phyloP scores from a whole-genome alignment of 306 rosid genomes.

The Inga leiocalycina region DNA sequence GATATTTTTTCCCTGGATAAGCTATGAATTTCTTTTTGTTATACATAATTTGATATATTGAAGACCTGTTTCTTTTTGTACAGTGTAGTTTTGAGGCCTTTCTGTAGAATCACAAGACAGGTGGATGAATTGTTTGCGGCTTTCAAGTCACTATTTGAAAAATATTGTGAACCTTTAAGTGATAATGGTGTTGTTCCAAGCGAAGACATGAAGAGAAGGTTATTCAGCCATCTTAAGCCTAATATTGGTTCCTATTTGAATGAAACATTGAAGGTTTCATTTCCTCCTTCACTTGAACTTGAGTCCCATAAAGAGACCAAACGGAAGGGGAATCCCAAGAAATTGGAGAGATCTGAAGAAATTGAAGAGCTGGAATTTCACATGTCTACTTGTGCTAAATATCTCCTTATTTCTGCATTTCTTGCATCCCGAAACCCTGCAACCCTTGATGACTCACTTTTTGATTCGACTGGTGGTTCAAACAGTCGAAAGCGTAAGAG shows the following conservation, averaged over 20 bases:
- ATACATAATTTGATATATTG: constrained; percentile 26
- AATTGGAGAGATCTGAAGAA: constrained; percentile 51
- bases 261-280: constrained; percentile 73
- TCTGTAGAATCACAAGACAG: constrained; percentile 73
- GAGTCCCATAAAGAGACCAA: constrained; percentile 50
- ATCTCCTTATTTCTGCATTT: constrained; percentile 92
- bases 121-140: constrained; percentile 68
- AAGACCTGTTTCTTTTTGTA: constrained; percentile 32
- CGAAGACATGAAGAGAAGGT: constrained; percentile 64
- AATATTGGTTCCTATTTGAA: constrained; percentile 70
- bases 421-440: constrained; percentile 98
- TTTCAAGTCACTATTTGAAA: constrained; percentile 63
- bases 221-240: constrained; percentile 61
- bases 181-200: constrained; percentile 59
- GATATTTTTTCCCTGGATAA: constrained; percentile 13
- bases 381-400: constrained; percentile 87
- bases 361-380: constrained; percentile 69
- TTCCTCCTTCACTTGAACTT: constrained; percentile 50
- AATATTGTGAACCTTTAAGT: constrained; percentile 66
- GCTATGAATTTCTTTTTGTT: constrained; percentile 23
- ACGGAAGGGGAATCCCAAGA: constrained; percentile 49
- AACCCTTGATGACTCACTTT: constrained; percentile 91
- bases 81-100: constrained; percentile 73
- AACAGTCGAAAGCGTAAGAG: constrained; percentile 74
- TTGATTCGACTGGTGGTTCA: constrained; percentile 86